Percentiles rank a stretch among this genome's conserved stretches.
These are phyloP conservation scores for Lippia alba DNA, from an alignment of 305 asterid genomes.

Conservation along the genomic window DNA sequence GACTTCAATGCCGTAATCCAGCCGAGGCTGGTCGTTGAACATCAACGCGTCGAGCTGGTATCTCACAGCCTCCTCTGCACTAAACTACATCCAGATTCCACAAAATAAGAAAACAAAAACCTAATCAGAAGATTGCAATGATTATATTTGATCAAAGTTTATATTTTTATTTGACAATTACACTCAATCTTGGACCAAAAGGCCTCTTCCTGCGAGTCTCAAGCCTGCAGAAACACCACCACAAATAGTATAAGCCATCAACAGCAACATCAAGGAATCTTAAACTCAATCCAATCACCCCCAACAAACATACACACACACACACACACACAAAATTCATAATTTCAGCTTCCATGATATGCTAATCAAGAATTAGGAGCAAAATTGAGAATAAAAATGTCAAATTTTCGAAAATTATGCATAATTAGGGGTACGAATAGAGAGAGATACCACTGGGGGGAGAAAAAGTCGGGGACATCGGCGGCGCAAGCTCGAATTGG, in stretches of 20 bases:
- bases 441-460: conserved; percentile 71
- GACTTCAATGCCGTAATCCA: conserved; percentile 95
- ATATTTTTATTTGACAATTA: conserved; percentile 36
- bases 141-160: not conserved
- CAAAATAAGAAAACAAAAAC: conserved; percentile 23
- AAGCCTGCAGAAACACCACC: conserved; percentile 61
- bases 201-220: conserved; percentile 81
- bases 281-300: too few relatives aligned
- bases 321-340: too few relatives aligned
- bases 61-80: conserved; percentile 86
- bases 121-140: not conserved
- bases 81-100: conserved; percentile 54
- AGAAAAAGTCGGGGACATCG: conserved; percentile 83
- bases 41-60: conserved; percentile 91
- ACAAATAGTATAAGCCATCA: not conserved
- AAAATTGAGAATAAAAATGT: too few relatives aligned
- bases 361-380: too few relatives aligned
- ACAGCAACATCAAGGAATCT: too few relatives aligned
- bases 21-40: conserved; percentile 87
- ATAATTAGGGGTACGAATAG: not conserved
- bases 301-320: too few relatives aligned
- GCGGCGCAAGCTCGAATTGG: conserved; percentile 72
- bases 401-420: not conserved
- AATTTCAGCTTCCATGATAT: conserved; percentile 15
- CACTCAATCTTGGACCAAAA: conserved; percentile 88